Base-by-base conservation (phyloP, 2,329 filamentous ascomycete genomes). In the Calonectria naviculata region DNA sequence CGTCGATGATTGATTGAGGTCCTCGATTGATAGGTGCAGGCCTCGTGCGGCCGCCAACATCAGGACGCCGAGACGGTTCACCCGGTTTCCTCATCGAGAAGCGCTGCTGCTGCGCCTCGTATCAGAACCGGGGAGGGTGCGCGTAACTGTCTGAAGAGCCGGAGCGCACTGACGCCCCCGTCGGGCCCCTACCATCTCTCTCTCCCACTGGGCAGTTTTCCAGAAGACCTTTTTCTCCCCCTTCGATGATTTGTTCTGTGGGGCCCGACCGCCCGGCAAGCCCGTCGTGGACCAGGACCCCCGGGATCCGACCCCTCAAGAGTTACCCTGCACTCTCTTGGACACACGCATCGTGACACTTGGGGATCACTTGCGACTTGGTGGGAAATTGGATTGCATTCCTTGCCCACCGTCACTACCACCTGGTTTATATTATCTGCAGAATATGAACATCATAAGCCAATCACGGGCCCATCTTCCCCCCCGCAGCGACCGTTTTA, bases 161-260 rank as follows among this genome's bases (percentile, higher is more conserved):
- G 62, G 61, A 38, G 36, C 67, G 75, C 73, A 76, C 76, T 77
- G 74, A 73, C 70, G 62, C 56, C 28, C 28, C 58, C 42, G 38
- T 61, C 68, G 52, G 52, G 52, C 64, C 54, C 60, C 49, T 68
- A 70, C 63, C 36, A 49, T 44, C 28, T 67, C 64, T 56, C 60
- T 62, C 58, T 62, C 54, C 36, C 26, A 52, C 65, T 41, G 21
- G 58, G 65, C 21, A 68, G 36, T 54, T 31, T 70, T 70, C 67
- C 67, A 65, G 62, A 70, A 70, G 62, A 15, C 62, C 34, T 69
- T 60, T 54, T 67, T 78, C 34, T 62, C 52, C 44, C 62, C 34
- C 65, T 78, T 78, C 77, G 61, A 78, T 76, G 65, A 71, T 67
- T 74, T 73, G 67, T 78, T 78, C 75, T 67, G 71, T 75, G 72